Base-by-base conservation (phyloP, 2,329 filamentous ascomycete species). In the Aspergillus transmontanensis region DNA sequence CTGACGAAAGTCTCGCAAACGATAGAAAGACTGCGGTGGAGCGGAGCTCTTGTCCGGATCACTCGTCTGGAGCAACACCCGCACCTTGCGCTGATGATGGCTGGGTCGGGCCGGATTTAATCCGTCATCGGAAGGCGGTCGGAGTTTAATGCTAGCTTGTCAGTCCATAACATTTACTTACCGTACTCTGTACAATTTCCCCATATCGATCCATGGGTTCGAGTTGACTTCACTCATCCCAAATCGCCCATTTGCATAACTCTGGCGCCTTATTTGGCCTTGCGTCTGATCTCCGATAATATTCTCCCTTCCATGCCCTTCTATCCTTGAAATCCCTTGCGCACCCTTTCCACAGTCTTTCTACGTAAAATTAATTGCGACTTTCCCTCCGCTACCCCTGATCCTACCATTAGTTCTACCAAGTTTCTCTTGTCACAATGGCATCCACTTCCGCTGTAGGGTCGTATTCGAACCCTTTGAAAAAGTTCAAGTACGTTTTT, bases 391-490 rank as follows among this genome's bases (percentile, higher is more conserved):
- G 34, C 66, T 72, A 66, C 75, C 75, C 75, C 75, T 77, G 70
- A 78, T 69, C 69, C 65, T 58, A 60, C 67, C 61, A 63, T 62
- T 68, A 70, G 59, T 63, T 54, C 43, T 56, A 56, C 61, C 62
- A 62, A 68, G 60, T 70, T 64, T 66, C 32, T 68, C 62, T 65
- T 56, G 73, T 76, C 80, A 87, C 78, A 78, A 97, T 97, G 94
- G 92, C 94, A 80, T 77, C 79, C 65, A 89, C 93, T 82, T 83
- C 88, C 73, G 82, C 81, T 64, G 89, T 89, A 76, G 92, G 91
- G 80, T 92, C 92, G 69, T 99, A 98, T 86, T 97, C 96, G 80
- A 98, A 98, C 85, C 95, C 95, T 75, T 85, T 99, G 83, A 99
- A 99, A 91, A 99, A 99, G 83, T 99, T 98, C 90, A 99, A 99